These are phyloP conservation scores for Nakazawaea ernobii DNA, from an alignment of 805 yeast species.

Conservation along the genomic window DNA sequence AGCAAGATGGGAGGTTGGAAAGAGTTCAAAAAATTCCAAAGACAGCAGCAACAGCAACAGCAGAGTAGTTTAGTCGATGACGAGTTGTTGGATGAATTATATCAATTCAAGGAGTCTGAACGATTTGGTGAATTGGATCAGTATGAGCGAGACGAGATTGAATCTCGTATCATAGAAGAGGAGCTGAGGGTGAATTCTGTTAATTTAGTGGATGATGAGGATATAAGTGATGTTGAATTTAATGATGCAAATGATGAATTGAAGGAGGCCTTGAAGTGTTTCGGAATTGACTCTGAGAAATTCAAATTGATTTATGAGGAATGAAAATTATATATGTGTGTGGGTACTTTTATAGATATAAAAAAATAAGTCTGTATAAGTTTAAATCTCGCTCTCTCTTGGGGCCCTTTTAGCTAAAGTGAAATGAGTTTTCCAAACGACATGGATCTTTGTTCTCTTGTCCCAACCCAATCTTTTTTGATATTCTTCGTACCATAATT, in stretches of 20 bases:
- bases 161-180: neutral
- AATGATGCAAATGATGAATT: conserved; percentile 3
- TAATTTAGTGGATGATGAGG: neutral
- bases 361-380: too few species aligned
- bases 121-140: conserved; percentile 2
- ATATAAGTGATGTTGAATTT: conserved; percentile 1
- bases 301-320: conserved; percentile 5
- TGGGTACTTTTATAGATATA: too few species aligned
- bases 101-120: conserved; percentile 1
- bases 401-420: conserved; percentile 34
- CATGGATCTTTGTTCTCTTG: conserved; percentile 33
- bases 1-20: conserved; percentile 6
- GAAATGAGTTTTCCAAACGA: conserved; percentile 53
- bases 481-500: conserved; percentile 16
- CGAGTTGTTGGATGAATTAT: neutral
- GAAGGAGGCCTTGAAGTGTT: conserved; percentile 1
- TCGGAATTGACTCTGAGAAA: conserved; percentile 6
- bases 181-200: neutral
- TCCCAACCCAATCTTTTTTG: conserved; percentile 36
- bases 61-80: neutral
- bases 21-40: neutral
- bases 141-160: conserved; percentile 1
- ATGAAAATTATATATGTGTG: neutral
- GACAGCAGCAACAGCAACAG: neutral
- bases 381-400: neutral